Conservation (phyloP, 164 flowering plant genomes). For the Houttuynia cordata region DNA sequence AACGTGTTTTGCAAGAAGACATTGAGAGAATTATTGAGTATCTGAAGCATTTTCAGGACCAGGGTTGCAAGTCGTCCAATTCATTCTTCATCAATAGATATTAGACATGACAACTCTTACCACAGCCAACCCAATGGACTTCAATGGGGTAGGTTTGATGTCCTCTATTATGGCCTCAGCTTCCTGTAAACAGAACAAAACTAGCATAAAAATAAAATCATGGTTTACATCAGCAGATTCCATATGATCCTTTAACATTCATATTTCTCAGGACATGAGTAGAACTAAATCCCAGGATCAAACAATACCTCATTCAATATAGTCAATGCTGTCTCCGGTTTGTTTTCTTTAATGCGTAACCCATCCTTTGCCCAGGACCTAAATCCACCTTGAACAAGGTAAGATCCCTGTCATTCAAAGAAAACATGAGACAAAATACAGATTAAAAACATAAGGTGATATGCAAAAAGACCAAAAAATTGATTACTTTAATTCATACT, state of each 20-base stretch:
- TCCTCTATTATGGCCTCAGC: slow-evolving; percentile 91
- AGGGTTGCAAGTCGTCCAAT: background rate
- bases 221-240: background rate
- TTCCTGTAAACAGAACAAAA: slow-evolving; percentile 43
- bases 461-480: background rate
- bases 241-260: background rate
- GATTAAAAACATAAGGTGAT: background rate
- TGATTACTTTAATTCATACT: slow-evolving; percentile 13
- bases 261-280: background rate
- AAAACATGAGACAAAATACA: background rate
- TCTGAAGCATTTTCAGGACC: background rate
- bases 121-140: slow-evolving; percentile 52
- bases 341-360: slow-evolving; percentile 73
- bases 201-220: background rate
- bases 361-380: slow-evolving; percentile 67
- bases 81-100: background rate
- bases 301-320: slow-evolving; percentile 67
- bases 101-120: slow-evolving; percentile 33
- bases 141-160: slow-evolving; percentile 57
- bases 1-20: background rate
- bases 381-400: slow-evolving; percentile 82
- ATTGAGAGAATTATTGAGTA: background rate
- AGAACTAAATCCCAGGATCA: background rate
- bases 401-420: slow-evolving; percentile 43
- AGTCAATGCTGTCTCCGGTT: slow-evolving; percentile 71